Conservation (phyloP, 164 flowering plant genomes). For the Magnolia changhungtana region DNA sequence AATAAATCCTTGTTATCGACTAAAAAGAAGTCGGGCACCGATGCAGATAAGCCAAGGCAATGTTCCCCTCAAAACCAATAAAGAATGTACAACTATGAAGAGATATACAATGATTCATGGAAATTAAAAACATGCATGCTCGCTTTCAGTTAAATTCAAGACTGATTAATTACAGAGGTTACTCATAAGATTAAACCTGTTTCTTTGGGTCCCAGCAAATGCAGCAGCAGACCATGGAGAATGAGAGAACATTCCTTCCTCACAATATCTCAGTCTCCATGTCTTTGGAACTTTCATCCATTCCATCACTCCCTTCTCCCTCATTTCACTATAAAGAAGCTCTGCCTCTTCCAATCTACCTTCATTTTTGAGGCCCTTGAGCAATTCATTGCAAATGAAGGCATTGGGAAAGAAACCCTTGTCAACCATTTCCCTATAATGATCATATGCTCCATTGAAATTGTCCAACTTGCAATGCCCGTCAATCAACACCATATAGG, state of each 20-base stretch:
- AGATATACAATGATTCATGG: too few species aligned
- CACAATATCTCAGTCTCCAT: not conserved
- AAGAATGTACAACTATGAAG: too few species aligned
- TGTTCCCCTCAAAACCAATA: too few species aligned
- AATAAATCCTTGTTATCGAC: too few species aligned
- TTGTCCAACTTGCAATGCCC: constrained; percentile 49
- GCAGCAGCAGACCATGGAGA: not conserved
- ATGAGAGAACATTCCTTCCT: constrained; percentile 1
- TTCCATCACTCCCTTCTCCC: constrained; percentile 24
- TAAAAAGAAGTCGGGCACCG: too few species aligned
- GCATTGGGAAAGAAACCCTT: constrained; percentile 35
- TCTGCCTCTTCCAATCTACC: constrained; percentile 48
- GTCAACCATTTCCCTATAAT: constrained; percentile 61
- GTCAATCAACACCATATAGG: constrained; percentile 44
- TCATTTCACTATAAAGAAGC: constrained; percentile 43
- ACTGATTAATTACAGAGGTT: too few species aligned
- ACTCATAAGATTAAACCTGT: not conserved
- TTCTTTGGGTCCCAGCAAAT: not conserved
- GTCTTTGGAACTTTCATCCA: not conserved
- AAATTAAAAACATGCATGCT: too few species aligned
- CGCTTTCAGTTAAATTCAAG: too few species aligned
- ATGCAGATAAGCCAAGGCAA: too few species aligned
- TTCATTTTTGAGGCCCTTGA: constrained; percentile 44
- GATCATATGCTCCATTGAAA: constrained; percentile 46
- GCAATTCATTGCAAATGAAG: constrained; percentile 34